Conservation (phyloP, 352 stramenopile species). For the Aphanomyces astaci region DNA sequence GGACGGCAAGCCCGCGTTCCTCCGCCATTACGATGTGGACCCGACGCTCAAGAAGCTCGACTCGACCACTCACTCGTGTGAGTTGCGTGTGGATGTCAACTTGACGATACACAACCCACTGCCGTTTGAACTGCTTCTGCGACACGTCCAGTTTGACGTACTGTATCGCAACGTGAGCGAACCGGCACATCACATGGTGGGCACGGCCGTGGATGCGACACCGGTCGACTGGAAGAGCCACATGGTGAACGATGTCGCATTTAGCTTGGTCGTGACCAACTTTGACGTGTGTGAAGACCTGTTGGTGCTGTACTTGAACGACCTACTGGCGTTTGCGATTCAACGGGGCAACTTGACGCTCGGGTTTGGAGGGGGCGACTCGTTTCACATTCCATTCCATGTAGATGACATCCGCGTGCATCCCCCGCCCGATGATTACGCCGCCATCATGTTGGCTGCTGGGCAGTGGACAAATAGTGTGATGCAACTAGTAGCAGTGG, state of each 20-base stretch:
- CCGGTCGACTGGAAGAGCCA: slow-evolving; percentile 53
- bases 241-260: slow-evolving; percentile 53
- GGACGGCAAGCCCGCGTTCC: slow-evolving; percentile 55
- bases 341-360: slow-evolving; percentile 51
- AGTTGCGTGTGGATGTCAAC: slow-evolving; percentile 57
- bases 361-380: slow-evolving; percentile 42
- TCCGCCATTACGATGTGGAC: slow-evolving; percentile 51
- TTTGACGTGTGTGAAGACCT: slow-evolving; percentile 61
- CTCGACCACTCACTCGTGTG: slow-evolving; percentile 59
- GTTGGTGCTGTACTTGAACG: slow-evolving; percentile 51
- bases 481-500: too few species aligned
- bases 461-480: too few species aligned
- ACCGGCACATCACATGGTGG: slow-evolving; percentile 32
- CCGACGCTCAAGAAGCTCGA: slow-evolving; percentile 66
- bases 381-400: slow-evolving; percentile 64
- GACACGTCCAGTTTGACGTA: slow-evolving; percentile 55
- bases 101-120: slow-evolving; percentile 74
- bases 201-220: slow-evolving; percentile 37
- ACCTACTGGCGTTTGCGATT: slow-evolving; percentile 62
- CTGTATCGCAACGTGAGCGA: slow-evolving; percentile 40
- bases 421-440: slow-evolving; percentile 19
- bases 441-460: background rate
- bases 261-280: slow-evolving; percentile 41
- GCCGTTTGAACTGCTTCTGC: slow-evolving; percentile 68
- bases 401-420: slow-evolving; percentile 60